Evolutionary conservation across 805 yeast species (phyloP).

Genomic region (Isabelozyma pseudorhagii): DNA sequence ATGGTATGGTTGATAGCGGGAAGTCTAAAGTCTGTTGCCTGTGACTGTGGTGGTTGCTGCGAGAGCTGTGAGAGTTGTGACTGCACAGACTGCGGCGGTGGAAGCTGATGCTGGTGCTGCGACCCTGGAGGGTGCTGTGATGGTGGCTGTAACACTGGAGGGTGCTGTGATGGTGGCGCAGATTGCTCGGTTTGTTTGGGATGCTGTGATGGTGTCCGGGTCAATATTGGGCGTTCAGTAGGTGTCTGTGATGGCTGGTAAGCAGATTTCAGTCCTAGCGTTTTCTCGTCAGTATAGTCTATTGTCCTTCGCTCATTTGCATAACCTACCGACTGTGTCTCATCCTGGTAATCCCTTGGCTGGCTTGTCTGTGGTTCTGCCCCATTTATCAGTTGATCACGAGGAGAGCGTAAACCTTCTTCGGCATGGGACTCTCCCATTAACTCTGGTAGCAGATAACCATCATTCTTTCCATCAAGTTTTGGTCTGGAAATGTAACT

Average conservation of each 20-base stretch:
- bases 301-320: too few species aligned
- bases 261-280: not conserved
- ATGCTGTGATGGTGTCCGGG: not conserved
- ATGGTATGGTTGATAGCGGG: not conserved
- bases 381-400: too few species aligned
- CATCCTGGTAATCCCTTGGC: too few species aligned
- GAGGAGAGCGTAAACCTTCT: not conserved
- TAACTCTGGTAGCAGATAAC: not conserved
- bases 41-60: slow-evolving; percentile 2
- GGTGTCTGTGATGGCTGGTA: not conserved
- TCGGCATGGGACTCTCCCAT: not conserved
- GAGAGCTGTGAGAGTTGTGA: not conserved
- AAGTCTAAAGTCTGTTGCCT: not conserved
- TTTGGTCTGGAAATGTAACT: not conserved
- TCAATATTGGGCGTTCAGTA: not conserved
- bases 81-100: not conserved
- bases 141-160: not conserved
- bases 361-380: too few species aligned
- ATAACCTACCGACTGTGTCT: too few species aligned
- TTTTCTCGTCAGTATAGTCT: too few species aligned
- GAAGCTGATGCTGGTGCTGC: not conserved
- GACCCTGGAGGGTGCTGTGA: not conserved
- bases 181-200: not conserved
- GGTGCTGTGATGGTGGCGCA: not conserved
- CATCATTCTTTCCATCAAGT: not conserved